A percentile compares a stretch with the other conserved stretches of the same genome.
Conservation (phyloP, 805 yeast genomes). For the Saturnispora galanensis region DNA sequence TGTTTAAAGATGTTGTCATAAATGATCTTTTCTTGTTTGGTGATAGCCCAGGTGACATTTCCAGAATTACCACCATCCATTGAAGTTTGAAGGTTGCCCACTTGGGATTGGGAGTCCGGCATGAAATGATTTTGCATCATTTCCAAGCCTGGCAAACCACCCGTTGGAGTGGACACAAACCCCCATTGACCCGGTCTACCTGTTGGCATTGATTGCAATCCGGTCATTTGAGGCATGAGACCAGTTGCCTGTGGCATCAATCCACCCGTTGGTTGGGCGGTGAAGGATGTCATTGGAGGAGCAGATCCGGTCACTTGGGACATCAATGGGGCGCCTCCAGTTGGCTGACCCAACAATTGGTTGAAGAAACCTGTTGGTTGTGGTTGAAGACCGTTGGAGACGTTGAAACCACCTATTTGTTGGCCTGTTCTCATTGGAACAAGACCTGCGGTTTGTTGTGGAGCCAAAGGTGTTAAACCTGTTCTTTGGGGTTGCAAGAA, state of each 20-base stretch:
- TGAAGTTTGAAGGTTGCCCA: constrained; percentile 19
- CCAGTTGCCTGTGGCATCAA: constrained; percentile 26
- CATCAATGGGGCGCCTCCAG: constrained; percentile 34
- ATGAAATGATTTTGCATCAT: constrained; percentile 58
- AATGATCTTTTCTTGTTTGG: constrained; percentile 76
- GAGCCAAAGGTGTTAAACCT: constrained; percentile 30
- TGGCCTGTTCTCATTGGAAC: constrained; percentile 42
- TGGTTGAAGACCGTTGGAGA: constrained; percentile 30
- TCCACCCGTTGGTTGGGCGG: constrained; percentile 26
- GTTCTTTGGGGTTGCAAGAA: constrained; percentile 42
- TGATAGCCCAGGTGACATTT: constrained; percentile 71
- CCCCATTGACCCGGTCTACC: constrained; percentile 81
- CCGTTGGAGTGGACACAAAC: constrained; percentile 56
- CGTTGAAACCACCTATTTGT: constrained; percentile 25
- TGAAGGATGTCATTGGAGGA: constrained; percentile 28
- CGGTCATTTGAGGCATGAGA: constrained; percentile 34
- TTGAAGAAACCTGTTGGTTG: constrained; percentile 48
- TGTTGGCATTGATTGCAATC: constrained; percentile 40
- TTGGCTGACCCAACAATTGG: constrained; percentile 28
- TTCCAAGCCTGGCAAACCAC: constrained; percentile 62
- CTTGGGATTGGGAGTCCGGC: constrained; percentile 35
- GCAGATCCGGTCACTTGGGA: constrained; percentile 42
- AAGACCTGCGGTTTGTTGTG: constrained; percentile 25
- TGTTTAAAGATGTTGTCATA: constrained; percentile 83
- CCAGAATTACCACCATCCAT: constrained; percentile 29